Base-by-base conservation (phyloP, 1,284 basidiomycete genomes). In the Ganoderma lucidum region DNA sequence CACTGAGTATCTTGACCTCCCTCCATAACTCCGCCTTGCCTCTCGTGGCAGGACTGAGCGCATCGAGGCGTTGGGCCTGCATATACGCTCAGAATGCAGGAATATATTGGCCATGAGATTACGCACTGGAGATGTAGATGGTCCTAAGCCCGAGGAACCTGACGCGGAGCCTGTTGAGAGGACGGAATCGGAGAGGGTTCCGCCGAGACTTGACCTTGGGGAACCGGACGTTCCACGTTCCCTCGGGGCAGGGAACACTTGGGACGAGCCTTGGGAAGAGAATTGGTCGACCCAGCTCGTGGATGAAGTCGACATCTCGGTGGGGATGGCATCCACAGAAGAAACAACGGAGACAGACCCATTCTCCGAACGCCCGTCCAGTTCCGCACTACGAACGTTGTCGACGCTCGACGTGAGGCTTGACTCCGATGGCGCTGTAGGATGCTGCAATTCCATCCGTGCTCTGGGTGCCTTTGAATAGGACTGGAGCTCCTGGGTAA, bases 1-100 rank as follows among this genome's bases (percentile, higher is more conserved):
- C 75, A 95, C 94, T 90, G 3, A 94, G 86, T 64, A 94, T 88
- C 78, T 95, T 95, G 60, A 96, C 86, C 78, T 95, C 92, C 70
- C 89, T 88, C 94, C 94, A 96, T 17, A 96, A 82, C 73, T 95
- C 91, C 0, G 86, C 87, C 81, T 91, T 90, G 32, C 86, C 87
- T 74, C 81, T 80, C 75, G 81, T 75, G 10, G 60, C 65, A 17
- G 75, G 44, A 65, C 56, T 71, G 15, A 67, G 69, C 28, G 53
- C 60, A 19, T 70, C 70, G 8, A 62, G 56, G 28, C 59, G 62
- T 68, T n/a, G 61, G 32, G 8, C 44, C 72, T 73, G 41, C 48
- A 23, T 35, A 53, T 67, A 28, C 63, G 44, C 32, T 39, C 17
- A 58, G 6, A 32, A 15, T 0, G 15, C 15, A 32, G 23, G 12